phyloP scores from a whole-genome alignment of 495 filamentous ascomycete species.

The Penicillium flavigenum region DNA sequence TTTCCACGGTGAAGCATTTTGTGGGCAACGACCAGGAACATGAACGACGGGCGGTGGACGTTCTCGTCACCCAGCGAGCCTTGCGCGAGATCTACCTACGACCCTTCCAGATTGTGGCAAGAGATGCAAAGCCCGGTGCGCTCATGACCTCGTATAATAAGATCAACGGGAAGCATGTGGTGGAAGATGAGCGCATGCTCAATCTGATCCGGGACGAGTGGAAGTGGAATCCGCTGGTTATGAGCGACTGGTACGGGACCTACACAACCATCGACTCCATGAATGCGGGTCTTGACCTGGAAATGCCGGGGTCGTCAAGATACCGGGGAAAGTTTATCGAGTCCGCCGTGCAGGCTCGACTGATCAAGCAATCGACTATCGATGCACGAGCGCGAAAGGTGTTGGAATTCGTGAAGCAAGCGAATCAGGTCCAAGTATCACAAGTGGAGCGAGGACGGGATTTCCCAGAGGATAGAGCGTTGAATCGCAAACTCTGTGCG shows the following conservation, averaged over 20 bases:
- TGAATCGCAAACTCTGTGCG: conserved; percentile 59
- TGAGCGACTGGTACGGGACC: conserved; percentile 51
- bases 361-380: conserved; percentile 52
- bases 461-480: conserved; percentile 55
- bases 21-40: conserved; percentile 72
- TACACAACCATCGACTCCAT: conserved; percentile 59
- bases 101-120: conserved; percentile 68
- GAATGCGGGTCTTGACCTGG: conserved; percentile 65
- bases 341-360: conserved; percentile 55
- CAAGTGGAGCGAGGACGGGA: conserved; percentile 52
- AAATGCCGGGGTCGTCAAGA: conserved; percentile 66
- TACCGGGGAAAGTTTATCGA: conserved; percentile 46
- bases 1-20: conserved; percentile 69
- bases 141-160: conserved; percentile 77
- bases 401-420: conserved; percentile 50
- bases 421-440: conserved; percentile 53
- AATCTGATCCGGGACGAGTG: conserved; percentile 65
- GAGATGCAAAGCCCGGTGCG: conserved; percentile 58
- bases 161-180: conserved; percentile 67
- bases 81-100: conserved; percentile 71
- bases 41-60: conserved; percentile 59
- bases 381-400: conserved; percentile 58
- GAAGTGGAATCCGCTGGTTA: conserved; percentile 53
- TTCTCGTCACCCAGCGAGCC: conserved; percentile 61
- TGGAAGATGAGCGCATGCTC: conserved; percentile 57